Evolutionary conservation across 2,329 filamentous ascomycete species (phyloP).

Genomic region (Esteya vermicola): DNA sequence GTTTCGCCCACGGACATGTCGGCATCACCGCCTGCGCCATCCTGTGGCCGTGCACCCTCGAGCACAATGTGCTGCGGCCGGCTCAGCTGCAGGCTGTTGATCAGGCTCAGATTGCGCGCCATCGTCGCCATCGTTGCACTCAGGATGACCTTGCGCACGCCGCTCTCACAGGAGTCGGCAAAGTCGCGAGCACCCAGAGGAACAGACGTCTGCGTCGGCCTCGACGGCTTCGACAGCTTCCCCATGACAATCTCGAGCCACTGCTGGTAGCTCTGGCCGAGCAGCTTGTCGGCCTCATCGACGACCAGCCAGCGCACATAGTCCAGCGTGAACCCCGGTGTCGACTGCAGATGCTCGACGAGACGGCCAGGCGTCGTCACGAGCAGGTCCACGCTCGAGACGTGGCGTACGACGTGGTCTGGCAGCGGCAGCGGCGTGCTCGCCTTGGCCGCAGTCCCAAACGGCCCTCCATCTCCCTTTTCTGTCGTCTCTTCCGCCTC

Average conservation of each 20-base stretch:
- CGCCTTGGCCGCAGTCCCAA: not conserved
- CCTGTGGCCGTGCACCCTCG: slow-evolving; percentile 33
- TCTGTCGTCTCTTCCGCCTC: too few relatives aligned
- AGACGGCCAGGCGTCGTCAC: slow-evolving; percentile 85
- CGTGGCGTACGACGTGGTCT: slow-evolving; percentile 48
- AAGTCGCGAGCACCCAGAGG: slow-evolving; percentile 38
- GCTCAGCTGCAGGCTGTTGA: slow-evolving; percentile 57
- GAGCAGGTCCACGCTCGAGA: slow-evolving; percentile 70
- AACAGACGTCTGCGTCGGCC: slow-evolving; percentile 11
- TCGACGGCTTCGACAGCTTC: too few relatives aligned
- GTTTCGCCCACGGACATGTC: not conserved
- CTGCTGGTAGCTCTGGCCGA: slow-evolving; percentile 85
- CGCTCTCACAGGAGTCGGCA: slow-evolving; percentile 33
- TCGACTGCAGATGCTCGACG: slow-evolving; percentile 79
- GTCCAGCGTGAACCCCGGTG: slow-evolving; percentile 65
- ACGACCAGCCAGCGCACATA: slow-evolving; percentile 79
- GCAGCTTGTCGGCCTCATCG: slow-evolving; percentile 83
- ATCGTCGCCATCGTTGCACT: slow-evolving; percentile 95
- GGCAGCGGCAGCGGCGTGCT: slow-evolving; percentile 17
- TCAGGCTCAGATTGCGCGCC: slow-evolving; percentile 69
- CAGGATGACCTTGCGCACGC: slow-evolving; percentile 67
- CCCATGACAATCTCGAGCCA: slow-evolving; percentile 67
- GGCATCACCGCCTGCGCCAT: slow-evolving; percentile 22
- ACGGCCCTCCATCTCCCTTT: slow-evolving; percentile 21
- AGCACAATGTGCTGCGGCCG: slow-evolving; percentile 66